Conservation (phyloP, 1,284 basidiomycete species). For the Cryptococcus maquisensis region DNA sequence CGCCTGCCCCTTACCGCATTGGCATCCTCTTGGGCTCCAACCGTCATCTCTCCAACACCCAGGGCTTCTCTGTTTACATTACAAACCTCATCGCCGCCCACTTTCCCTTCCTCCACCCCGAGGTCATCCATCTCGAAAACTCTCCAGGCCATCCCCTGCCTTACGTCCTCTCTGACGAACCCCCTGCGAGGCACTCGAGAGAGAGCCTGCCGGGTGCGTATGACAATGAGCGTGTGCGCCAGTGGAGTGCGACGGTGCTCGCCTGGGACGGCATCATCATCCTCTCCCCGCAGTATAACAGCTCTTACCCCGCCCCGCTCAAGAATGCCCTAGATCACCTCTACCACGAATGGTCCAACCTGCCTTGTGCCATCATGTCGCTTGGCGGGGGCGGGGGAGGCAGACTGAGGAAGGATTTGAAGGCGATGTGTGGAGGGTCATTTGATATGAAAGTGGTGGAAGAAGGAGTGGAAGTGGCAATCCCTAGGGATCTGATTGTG, state of each 20-base stretch:
- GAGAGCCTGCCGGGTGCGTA: conserved; percentile 10
- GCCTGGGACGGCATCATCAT: conserved; percentile 20
- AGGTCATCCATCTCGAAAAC: conserved; percentile 10
- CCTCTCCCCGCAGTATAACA: conserved; percentile 34
- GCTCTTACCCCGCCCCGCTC: conserved; percentile 20
- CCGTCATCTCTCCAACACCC: conserved; percentile 15
- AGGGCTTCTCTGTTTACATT: conserved; percentile 12
- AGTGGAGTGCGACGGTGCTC: conserved; percentile 20
- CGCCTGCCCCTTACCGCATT: conserved; percentile 1
- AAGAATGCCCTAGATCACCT: conserved; percentile 35
- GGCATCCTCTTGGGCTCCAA: conserved; percentile 19
- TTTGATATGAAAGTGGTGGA: conserved; percentile 18
- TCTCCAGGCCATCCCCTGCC: conserved; percentile 20
- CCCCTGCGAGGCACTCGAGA: conserved; percentile 8
- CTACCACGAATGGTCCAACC: conserved; percentile 27
- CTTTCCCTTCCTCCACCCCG: neutral
- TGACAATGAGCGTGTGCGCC: conserved; percentile 4
- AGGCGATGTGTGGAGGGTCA: conserved; percentile 11
- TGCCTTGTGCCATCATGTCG: conserved; percentile 20
- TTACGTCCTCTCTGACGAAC: conserved; percentile 5
- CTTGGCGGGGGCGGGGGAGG: conserved; percentile 24
- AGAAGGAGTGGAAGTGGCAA: conserved; percentile 11
- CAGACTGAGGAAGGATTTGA: conserved; percentile 10
- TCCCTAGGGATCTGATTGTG: conserved; percentile 19
- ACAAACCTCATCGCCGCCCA: neutral